Percentiles rank a stretch among this genome's conserved stretches.
Evolutionary conservation across 2,329 filamentous ascomycete species (phyloP).

Genomic region (Clonostachys sp.): DNA sequence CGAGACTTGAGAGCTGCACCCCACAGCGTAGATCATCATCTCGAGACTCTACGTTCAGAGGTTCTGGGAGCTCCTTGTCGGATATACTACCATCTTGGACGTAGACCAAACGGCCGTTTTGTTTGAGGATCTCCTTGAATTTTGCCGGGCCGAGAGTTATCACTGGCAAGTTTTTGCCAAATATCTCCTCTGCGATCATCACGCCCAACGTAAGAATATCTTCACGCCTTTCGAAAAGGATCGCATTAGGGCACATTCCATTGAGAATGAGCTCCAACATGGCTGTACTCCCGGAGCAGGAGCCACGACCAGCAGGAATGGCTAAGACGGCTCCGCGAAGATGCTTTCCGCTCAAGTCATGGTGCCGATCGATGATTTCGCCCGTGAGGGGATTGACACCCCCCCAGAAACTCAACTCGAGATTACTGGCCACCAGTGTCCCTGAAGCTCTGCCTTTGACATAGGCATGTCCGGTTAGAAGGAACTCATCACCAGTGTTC

Average conservation of each 20-base stretch:
- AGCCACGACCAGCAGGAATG: constrained; percentile 39
- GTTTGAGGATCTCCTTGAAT: constrained; percentile 1
- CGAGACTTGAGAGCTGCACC: constrained; percentile 5
- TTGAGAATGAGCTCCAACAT: constrained; percentile 38
- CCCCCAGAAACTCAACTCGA: constrained; percentile 38
- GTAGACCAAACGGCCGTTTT: background rate
- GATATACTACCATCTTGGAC: too few species aligned
- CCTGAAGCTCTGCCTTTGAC: too few species aligned
- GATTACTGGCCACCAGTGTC: constrained; percentile 14
- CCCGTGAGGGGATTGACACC: constrained; percentile 33
- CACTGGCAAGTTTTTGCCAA: constrained; percentile 31
- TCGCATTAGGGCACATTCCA: constrained; percentile 23
- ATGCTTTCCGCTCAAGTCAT: constrained; percentile 25
- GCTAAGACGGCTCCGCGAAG: constrained; percentile 28
- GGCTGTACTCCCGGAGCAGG: constrained; percentile 37
- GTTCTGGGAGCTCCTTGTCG: too few species aligned
- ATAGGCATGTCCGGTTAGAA: too few species aligned
- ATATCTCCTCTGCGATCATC: constrained; percentile 33
- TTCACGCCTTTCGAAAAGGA: constrained; percentile 34
- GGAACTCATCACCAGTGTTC: too few species aligned
- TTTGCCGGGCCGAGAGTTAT: constrained; percentile 14
- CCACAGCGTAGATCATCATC: too few species aligned
- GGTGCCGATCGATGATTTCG: constrained; percentile 34
- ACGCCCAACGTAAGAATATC: constrained; percentile 39
- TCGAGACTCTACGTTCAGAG: too few species aligned